phyloP scores from a whole-genome alignment of 805 yeast genomes.

The Suhomyces sp. region DNA sequence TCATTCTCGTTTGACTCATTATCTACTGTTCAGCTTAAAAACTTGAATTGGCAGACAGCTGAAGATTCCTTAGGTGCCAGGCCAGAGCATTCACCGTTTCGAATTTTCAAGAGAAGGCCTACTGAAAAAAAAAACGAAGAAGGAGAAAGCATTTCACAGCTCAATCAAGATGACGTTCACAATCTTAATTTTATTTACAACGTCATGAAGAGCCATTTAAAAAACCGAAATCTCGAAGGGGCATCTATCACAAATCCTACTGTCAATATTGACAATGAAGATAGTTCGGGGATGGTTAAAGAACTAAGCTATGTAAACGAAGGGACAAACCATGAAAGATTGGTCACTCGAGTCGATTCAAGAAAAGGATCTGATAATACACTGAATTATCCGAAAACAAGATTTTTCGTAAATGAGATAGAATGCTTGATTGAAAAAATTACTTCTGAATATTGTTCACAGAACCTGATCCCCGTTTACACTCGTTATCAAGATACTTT shows the following conservation, averaged over 20 bases:
- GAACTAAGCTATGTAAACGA: slow-evolving; percentile 7
- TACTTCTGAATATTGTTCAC: slow-evolving; percentile 22
- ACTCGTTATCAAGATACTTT: slow-evolving; percentile 19
- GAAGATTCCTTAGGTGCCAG: slow-evolving; percentile 31
- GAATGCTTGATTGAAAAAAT: slow-evolving; percentile 25
- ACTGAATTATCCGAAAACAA: slow-evolving; percentile 11
- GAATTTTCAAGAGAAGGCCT: slow-evolving; percentile 15
- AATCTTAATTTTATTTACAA: slow-evolving; percentile 32
- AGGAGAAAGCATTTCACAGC: too few species aligned
- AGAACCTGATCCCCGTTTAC: slow-evolving; percentile 17
- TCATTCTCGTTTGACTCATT: slow-evolving; percentile 30
- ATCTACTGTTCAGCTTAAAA: slow-evolving; percentile 21
- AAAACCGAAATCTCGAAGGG: slow-evolving; percentile 29
- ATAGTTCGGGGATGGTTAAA: slow-evolving; percentile 19
- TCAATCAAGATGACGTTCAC: slow-evolving; percentile 28
- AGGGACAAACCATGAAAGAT: slow-evolving; percentile 4
- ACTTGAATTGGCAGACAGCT: slow-evolving; percentile 20
- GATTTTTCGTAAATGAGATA: slow-evolving; percentile 28
- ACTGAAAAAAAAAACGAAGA: slow-evolving; percentile 4
- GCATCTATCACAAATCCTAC: slow-evolving; percentile 20
- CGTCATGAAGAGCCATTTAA: slow-evolving; percentile 32
- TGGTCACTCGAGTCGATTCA: slow-evolving; percentile 8
- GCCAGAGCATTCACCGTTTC: slow-evolving; percentile 20
- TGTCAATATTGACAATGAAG: slow-evolving; percentile 6
- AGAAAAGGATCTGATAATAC: slow-evolving; percentile 1